Evolutionary conservation across 352 stramenopile species (phyloP), one percentile per base, ranked within the genome.

Genomic region (Phytophthora palmivora): DNA sequence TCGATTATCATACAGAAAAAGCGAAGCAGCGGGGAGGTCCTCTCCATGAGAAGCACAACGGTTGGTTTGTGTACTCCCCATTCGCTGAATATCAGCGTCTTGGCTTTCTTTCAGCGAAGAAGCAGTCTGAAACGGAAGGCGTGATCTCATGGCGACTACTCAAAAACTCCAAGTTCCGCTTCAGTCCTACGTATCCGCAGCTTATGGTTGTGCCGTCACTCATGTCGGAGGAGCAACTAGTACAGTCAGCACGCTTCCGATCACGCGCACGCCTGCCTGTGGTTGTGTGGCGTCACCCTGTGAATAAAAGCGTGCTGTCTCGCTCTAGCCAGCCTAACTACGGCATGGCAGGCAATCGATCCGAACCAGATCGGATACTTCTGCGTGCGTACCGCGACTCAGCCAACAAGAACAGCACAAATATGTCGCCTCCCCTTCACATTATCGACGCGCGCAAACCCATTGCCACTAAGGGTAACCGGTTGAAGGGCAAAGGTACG

Each of bases 251-350:
- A 6, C 76, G 84, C 9, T 99, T 99, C 73, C 92, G 97, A 15
- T 95, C 83, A 22, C 95, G 94, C 39, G 93, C 91, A 22, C 91
- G 97, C 2, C 74, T 99, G 1, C 95, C 96, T 0, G 87, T 96
- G 9, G 81, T 98, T 3, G 94, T 97, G 8, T 99, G 94, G 92
- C 84, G 90, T 7, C 90, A 96, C 65, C 85, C 87, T 15, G 71
- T 87, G 10, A 97, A 98, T 70, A 97, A 97, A 47, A 95, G 91
- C 21, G 89, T 95, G 37, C 84, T 99, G n/a, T 97, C 93, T 64
- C 84, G 97, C 34, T 97, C 84, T 9, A 94, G 91, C 10, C 97
- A 99, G 66, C 97, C 97, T 3, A 98, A 98, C 66, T 97, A 98
- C 32, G 97, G 97, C n/a, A 88, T 99, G 58, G 87, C 94, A 36